Conservation (phyloP, 225 moss, liverwort and hornwort species). For the Thuidium tamariscinum region DNA sequence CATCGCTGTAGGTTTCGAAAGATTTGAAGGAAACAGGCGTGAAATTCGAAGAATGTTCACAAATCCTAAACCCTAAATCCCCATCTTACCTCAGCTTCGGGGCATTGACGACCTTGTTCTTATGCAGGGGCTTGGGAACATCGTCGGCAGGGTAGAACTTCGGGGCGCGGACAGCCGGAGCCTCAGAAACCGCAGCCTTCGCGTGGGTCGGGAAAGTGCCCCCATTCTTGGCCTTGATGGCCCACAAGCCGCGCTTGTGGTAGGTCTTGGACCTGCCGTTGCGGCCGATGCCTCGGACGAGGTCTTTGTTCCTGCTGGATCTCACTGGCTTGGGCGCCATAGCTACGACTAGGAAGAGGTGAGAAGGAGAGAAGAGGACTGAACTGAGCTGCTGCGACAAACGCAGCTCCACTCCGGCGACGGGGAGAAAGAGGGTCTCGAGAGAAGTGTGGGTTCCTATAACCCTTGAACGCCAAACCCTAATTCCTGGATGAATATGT, state of each 20-base stretch:
- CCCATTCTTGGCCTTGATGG: conserved; percentile 83
- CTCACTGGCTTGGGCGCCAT: conserved; percentile 36
- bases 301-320: conserved; percentile 48
- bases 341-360: neutral
- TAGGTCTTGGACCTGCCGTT: conserved; percentile 67
- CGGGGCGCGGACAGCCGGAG: conserved; percentile 20
- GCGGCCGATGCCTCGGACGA: conserved; percentile 59
- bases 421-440: rapidly evolving
- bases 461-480: neutral
- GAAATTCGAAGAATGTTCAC: neutral
- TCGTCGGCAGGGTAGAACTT: conserved; percentile 70
- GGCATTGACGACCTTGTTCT: conserved; percentile 49
- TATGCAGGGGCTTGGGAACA: conserved; percentile 40
- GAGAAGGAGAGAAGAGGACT: neutral
- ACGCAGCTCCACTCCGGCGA: neutral
- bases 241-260: conserved; percentile 79
- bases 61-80: neutral
- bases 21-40: neutral
- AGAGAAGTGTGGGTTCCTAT: rapidly evolving
- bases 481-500: neutral
- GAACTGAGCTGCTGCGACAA: neutral
- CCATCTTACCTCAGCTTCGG: conserved; percentile 42
- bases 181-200: conserved; percentile 18
- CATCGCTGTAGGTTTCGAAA: neutral
- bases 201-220: conserved; percentile 50